Evolutionary conservation across 179 eudicot genomes (phyloP), one percentile per base, ranked within the genome.

Genomic region (Corrigiola litoralis): DNA sequence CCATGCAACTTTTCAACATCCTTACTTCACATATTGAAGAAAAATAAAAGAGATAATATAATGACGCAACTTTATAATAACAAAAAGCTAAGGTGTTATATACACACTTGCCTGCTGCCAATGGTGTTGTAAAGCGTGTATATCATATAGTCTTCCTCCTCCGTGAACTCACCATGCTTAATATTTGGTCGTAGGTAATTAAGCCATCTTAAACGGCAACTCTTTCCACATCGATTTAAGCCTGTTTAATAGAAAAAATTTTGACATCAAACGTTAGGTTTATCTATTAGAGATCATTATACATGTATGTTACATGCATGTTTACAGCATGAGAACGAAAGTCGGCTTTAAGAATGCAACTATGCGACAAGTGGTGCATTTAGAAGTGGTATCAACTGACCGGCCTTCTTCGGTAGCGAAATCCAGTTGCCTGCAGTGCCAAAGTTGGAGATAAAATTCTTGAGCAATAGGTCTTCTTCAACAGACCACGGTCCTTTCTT

Each of bases 381-480:
- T 18, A 7, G 25, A 21, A 2, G 12, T 61, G 2, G 36, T 1
- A 37, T n/a, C n/a, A n/a, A 72, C 65, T 48, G 52, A 84, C 90
- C 90, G 28, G 72, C 81, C 79, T 75, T 80, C 25, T 57, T 75
- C 4, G 94, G 89, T 14, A 87, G 69, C 32, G 85, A 44, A 58
- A 80, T 82, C 94, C 94, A 87, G 28, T 84, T 87, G 62, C 84
- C 85, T 34, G 77, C 85, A 48, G 80, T 72, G 64, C 94, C 94
- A 66, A 63, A 61, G 2, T 20, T 69, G 14, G 73, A 29, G 14
- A 84, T 21, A 74, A 72, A 82, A 61, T 55, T 66, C 56, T 31
- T 66, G 58, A 87, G 94, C 37, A 70, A 71, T 65, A 36, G 27
- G 54, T 87, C 89, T 72, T 87, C 94, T 69, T 87, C 80, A 65